These are phyloP conservation scores for Lojkania enalia DNA, from an alignment of 2,329 filamentous ascomycete genomes.

Conservation along the genomic window DNA sequence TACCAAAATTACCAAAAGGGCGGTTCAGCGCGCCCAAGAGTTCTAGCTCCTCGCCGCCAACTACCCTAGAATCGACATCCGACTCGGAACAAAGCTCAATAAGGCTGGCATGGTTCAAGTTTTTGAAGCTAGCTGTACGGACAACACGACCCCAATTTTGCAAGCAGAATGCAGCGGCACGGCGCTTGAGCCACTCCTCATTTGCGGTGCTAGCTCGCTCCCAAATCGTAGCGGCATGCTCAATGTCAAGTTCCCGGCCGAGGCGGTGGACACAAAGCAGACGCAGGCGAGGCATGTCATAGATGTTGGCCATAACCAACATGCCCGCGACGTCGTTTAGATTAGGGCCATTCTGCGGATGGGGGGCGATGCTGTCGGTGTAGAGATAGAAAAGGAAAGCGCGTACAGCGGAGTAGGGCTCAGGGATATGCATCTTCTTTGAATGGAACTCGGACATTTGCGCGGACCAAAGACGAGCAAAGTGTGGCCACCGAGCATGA, in stretches of 20 bases:
- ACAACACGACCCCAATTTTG: conserved; percentile 95
- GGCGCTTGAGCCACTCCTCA: conserved; percentile 90
- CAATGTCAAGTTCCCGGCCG: conserved; percentile 87
- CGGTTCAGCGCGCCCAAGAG: conserved; percentile 57
- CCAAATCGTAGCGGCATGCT: conserved; percentile 95
- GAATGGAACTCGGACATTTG: conserved; percentile 98
- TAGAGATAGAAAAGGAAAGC: conserved; percentile 97
- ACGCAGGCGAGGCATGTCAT: conserved; percentile 92
- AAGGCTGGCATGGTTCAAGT: conserved; percentile 74
- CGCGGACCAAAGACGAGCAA: conserved; percentile 84
- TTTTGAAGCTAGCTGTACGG: conserved; percentile 82
- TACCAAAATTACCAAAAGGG: conserved; percentile 39
- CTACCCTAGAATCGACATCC: conserved; percentile 86
- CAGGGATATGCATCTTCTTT: conserved; percentile 96
- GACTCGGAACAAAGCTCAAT: conserved; percentile 93
- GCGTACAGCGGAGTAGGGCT: conserved; percentile 90
- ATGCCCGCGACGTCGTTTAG: conserved; percentile 89
- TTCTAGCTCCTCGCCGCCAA: conserved; percentile 83
- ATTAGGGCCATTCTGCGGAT: conserved; percentile 53
- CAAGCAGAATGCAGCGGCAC: conserved; percentile 86
- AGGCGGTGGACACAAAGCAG: conserved; percentile 89
- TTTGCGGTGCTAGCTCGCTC: conserved; percentile 87
- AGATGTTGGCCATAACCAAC: conserved; percentile 96
- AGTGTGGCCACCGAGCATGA: conserved; percentile 95
- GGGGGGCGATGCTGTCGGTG: conserved; percentile 77